A percentile compares a stretch with the other conserved stretches of the same genome.
phyloP scores from a whole-genome alignment of 1,284 basidiomycete genomes.

The Tylopilus sp. region DNA sequence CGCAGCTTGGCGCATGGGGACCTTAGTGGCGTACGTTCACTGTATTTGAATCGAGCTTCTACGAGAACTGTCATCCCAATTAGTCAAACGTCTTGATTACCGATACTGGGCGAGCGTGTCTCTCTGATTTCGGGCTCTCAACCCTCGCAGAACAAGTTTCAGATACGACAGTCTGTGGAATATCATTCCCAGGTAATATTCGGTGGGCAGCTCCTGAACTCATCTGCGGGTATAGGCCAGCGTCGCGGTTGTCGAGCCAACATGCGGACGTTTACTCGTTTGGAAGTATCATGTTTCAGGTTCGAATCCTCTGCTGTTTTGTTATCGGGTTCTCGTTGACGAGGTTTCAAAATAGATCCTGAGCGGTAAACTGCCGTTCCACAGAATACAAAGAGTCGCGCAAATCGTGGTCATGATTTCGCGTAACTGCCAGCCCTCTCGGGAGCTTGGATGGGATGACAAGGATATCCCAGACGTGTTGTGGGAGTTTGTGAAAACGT shows the following conservation, averaged over 20 bases:
- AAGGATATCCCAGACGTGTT: constrained; percentile 18
- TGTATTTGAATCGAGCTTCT: not conserved
- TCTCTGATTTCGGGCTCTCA: constrained; percentile 32
- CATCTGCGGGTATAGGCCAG: not conserved
- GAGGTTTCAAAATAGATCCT: constrained; percentile 14
- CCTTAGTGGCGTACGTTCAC: constrained; percentile 25
- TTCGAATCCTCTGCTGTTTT: not conserved
- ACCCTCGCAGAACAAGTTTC: constrained; percentile 28
- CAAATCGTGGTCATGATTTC: constrained; percentile 25
- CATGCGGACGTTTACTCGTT: constrained; percentile 28
- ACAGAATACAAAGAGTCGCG: constrained; percentile 14
- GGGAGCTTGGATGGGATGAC: constrained; percentile 24
- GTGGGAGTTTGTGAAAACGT: constrained; percentile 24
- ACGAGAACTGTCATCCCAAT: constrained; percentile 1
- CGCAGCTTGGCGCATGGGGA: constrained; percentile 25
- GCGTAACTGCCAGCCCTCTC: constrained; percentile 2
- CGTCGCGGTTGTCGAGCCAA: constrained; percentile 20
- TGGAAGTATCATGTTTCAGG: constrained; percentile 30
- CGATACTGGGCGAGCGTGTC: constrained; percentile 15
- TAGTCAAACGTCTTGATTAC: constrained; percentile 35
- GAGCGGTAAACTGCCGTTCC: constrained; percentile 28
- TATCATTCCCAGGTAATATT: constrained; percentile 30
- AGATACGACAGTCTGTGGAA: constrained; percentile 14
- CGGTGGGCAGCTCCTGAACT: constrained; percentile 30
- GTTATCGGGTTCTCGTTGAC: not conserved